Evolutionary conservation across 2,329 filamentous ascomycete species (phyloP).

Genomic region (Phoma herbarum): DNA sequence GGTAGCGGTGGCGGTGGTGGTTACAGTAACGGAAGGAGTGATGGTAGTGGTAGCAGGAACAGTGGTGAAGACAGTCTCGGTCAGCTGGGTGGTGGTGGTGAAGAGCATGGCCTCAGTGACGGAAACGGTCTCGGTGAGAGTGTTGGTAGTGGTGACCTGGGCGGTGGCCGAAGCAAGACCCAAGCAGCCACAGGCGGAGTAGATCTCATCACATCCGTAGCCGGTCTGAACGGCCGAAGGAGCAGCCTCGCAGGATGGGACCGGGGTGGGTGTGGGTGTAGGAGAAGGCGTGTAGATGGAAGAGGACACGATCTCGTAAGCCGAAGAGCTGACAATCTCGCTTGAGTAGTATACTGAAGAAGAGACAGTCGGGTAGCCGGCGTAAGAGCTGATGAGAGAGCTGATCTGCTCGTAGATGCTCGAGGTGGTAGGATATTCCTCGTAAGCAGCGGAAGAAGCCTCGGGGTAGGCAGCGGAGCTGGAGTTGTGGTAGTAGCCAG

Average conservation of each 20-base stretch:
- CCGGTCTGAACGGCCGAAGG: constrained; percentile 18
- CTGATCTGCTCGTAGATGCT: constrained; percentile 22
- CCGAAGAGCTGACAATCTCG: constrained; percentile 1
- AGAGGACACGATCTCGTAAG: constrained; percentile 10
- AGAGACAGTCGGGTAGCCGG: constrained; percentile 4
- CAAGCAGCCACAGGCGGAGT: constrained; percentile 22
- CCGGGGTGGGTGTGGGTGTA: constrained; percentile 14
- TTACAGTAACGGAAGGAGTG: constrained; percentile 19
- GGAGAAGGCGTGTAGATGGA: constrained; percentile 12
- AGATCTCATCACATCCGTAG: constrained; percentile 16
- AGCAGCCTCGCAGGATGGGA: constrained; percentile 20
- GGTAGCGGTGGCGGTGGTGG: constrained; percentile 16
- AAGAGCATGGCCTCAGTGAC: constrained; percentile 14
- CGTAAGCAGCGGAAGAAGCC: constrained; percentile 9
- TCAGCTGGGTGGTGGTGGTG: constrained; percentile 12
- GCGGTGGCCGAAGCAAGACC: constrained; percentile 20
- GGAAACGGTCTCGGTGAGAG: constrained; percentile 8
- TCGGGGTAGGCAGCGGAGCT: constrained; percentile 15
- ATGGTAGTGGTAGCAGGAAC: constrained; percentile 13
- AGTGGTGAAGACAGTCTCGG: constrained; percentile 11
- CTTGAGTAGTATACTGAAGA: constrained; percentile 10
- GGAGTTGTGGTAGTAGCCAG: constrained; percentile 7
- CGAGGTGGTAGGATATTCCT: constrained; percentile 16
- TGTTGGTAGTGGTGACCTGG: constrained; percentile 12
- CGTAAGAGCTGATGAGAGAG: constrained; percentile 19